Base-by-base conservation (phyloP, 345 rosid species). In the Hevea brasiliensis region DNA sequence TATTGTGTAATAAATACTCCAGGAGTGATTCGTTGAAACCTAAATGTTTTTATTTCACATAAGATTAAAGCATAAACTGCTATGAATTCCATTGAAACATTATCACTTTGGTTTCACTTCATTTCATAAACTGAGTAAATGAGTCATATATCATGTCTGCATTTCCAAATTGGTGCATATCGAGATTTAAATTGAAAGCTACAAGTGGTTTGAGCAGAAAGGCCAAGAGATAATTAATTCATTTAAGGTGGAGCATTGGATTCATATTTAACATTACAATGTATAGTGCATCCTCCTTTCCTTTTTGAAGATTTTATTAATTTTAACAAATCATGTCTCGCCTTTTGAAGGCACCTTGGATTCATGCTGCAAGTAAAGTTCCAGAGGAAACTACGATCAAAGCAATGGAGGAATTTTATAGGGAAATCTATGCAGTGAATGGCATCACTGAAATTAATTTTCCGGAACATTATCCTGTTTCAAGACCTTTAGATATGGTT, bases 391-490 rank as follows among this genome's bases (percentile, higher is more conserved):
- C 78, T 64, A 92, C 97, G 8, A 87, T 92, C 72, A 92, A 89
- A 89, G 96, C 97, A 57, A 91, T 91, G 96, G 99, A 91, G 77
- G 90, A 82, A 6, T 95, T 95, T 77, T 92, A 92, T 63, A 74
- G 79, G 80, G 94, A 92, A 82, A 89, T 89, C 73, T 89, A 90
- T 66, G 90, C 93, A 3, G 75, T 88, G 35, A 67, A 90, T 72
- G 97, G 93, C 51, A 76, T 92, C 69, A 85, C 85, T 35, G 84
- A 87, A 72, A 74, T 94, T 71, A 80, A 82, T 65, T 87, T 92
- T 81, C 97, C 97, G 0, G 84, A 84, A 73, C 83, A 86, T 74
- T 89, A 89, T 77, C 97, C 97, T 47, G 87, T 93, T 71, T 93
- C 97, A 17, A 91, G 96, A 83, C 88, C 91, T n/a, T 32, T 90